Conservation (phyloP, 805 yeast species). For the Metschnikowia borealis region DNA sequence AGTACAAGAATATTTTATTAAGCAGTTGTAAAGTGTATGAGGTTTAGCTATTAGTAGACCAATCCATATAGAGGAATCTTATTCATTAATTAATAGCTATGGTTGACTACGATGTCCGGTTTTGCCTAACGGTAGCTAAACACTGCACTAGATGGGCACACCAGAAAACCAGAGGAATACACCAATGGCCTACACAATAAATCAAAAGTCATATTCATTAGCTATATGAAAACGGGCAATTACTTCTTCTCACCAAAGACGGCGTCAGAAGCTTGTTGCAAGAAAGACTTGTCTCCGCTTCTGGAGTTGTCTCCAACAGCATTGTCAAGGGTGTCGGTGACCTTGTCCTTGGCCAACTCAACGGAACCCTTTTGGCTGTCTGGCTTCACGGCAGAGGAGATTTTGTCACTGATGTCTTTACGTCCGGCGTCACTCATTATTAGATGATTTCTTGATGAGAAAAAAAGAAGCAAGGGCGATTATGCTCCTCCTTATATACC, state of each 20-base stretch:
- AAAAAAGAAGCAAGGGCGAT: neutral
- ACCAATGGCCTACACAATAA: too few relatives aligned
- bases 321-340: constrained; percentile 35
- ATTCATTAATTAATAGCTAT: too few relatives aligned
- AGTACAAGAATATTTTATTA: too few relatives aligned
- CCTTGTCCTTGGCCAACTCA: constrained; percentile 36
- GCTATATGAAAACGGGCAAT: neutral
- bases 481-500: constrained; percentile 7
- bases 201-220: neutral
- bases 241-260: constrained; percentile 37
- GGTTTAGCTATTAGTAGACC: too few relatives aligned
- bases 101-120: too few relatives aligned
- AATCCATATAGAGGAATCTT: too few relatives aligned
- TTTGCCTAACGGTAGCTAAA: too few relatives aligned
- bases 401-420: constrained; percentile 39
- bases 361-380: constrained; percentile 38
- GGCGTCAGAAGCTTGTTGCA: constrained; percentile 43
- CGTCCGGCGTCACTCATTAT: constrained; percentile 42
- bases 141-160: too few relatives aligned
- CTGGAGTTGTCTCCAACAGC: constrained; percentile 34
- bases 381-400: constrained; percentile 36
- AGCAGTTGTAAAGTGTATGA: too few relatives aligned
- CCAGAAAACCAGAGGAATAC: too few relatives aligned
- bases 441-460: constrained; percentile 3
- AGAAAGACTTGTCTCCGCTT: constrained; percentile 34